Percentiles rank a stretch among this genome's conserved stretches.
Conservation (phyloP, 1,139 yeast species). For the Saccharomyces hybrid region DNA sequence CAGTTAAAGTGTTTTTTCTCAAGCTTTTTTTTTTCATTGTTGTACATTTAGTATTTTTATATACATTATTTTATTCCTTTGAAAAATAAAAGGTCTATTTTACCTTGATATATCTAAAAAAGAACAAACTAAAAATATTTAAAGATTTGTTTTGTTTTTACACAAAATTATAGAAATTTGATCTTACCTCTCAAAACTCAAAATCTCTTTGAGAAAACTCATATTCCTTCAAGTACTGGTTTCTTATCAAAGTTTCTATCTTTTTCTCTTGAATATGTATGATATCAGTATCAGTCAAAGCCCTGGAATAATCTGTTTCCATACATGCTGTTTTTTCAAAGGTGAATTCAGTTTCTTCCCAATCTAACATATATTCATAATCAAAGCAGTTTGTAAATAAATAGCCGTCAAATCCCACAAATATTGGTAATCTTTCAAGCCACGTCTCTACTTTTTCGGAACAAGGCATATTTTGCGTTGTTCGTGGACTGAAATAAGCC, state of each 20-base stretch:
- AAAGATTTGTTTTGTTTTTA: not conserved
- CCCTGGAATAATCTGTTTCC: conserved; percentile 5
- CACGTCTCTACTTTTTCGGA: conserved; percentile 56
- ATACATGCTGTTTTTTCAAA: conserved; percentile 2
- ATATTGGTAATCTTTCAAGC: conserved; percentile 50
- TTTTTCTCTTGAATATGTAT: conserved; percentile 26
- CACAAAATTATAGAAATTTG: not conserved
- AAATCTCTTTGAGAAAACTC: conserved; percentile 5
- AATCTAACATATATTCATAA: conserved; percentile 19
- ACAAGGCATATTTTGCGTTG: conserved; percentile 50
- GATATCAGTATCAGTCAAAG: conserved; percentile 24
- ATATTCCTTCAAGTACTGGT: conserved; percentile 13
- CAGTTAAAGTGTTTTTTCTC: no score
- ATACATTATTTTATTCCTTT: no score
- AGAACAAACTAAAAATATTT: no score
- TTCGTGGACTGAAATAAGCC: conserved; percentile 47
- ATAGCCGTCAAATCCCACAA: conserved; percentile 12
- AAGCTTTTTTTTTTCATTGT: not conserved
- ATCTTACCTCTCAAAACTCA: not conserved
- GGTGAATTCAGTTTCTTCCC: conserved; percentile 32
- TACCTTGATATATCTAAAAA: no score
- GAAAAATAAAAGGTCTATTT: no score
- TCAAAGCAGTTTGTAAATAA: conserved; percentile 20
- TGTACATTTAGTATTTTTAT: not conserved
- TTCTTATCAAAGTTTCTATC: conserved; percentile 26